Base-by-base conservation (phyloP, 352 stramenopile species). In the Thalassiosira mediterranea region DNA sequence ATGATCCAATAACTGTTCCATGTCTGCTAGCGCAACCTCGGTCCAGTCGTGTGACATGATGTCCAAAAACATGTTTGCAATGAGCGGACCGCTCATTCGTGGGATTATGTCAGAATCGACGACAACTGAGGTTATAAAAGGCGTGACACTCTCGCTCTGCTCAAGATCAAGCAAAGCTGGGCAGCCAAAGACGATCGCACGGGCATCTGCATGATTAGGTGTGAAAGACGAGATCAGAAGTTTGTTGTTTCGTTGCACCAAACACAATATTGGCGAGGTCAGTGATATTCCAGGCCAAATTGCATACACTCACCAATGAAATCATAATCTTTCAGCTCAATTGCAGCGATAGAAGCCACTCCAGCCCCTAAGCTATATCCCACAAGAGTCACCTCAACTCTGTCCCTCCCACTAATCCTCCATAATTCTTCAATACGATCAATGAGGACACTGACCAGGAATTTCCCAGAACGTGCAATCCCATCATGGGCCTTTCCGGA, bases 11-110 rank as follows among this genome's bases (percentile, higher is more conserved):
- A 61, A 54, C 7, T 21, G 25, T 51, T 61, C 15, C 23, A 77
- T 31, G 64, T 77, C 68, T 31, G 0, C 10, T 0, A 79, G 26
- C 19, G 28, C 70, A 13, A 10, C 56, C 17, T 79, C 62, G 40
- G 61, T 68, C 70, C 70, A 79, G 47, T 79, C 70, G 58, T 74
- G 63, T 11, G 42, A 64, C 61, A 79, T 67, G 21, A 79, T 15
- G 44, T 79, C 70, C n/a, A 79, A 23, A 37, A 79, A 31, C 21
- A 38, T 38, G 63, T 79, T 79, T 5, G 19, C 25, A 11, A 79
- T 19, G 17, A 61, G 42, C 19, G 70, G 49, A 0, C 52, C 70
- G 37, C 61, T 75, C 31, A 79, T 29, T 31, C 70, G 15, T 19
- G 70, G 31, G 31, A 79, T 61, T 17, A 79, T 64, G 40, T 79